Evolutionary conservation across 2,329 filamentous ascomycete species (phyloP).

Genomic region (Phaeophleospora eucalypticola): DNA sequence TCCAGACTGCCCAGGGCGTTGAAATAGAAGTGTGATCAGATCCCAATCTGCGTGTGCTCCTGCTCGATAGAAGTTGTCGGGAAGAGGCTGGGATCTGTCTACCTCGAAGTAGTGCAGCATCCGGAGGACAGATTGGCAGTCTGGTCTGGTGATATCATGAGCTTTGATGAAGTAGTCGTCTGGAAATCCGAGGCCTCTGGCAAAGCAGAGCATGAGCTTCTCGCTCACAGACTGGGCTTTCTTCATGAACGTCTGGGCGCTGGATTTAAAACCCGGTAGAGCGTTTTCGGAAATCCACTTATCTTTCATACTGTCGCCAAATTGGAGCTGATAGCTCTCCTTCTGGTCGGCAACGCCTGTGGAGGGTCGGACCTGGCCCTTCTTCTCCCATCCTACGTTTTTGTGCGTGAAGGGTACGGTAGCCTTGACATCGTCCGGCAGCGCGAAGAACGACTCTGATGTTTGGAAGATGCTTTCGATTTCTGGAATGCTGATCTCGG

Average conservation of each 20-base stretch:
- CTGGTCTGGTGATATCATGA: slow-evolving; percentile 49
- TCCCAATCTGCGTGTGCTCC: slow-evolving; percentile 64
- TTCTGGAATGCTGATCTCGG: slow-evolving; percentile 48
- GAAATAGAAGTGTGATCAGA: slow-evolving; percentile 60
- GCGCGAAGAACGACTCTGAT: slow-evolving; percentile 52
- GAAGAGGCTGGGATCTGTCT: slow-evolving; percentile 29
- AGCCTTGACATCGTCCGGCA: slow-evolving; percentile 50
- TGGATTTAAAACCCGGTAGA: slow-evolving; percentile 48
- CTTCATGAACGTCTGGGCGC: slow-evolving; percentile 52
- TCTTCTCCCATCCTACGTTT: slow-evolving; percentile 61
- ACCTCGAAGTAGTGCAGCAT: slow-evolving; percentile 53
- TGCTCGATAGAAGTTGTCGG: slow-evolving; percentile 53
- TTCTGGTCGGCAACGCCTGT: slow-evolving; percentile 58
- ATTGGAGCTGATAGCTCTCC: slow-evolving; percentile 61
- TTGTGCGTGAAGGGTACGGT: slow-evolving; percentile 52
- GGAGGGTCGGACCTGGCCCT: slow-evolving; percentile 55
- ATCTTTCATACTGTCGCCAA: slow-evolving; percentile 51
- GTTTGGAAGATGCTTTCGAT: slow-evolving; percentile 51
- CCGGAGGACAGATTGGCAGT: slow-evolving; percentile 54
- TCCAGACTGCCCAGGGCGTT: slow-evolving; percentile 56
- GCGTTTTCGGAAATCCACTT: slow-evolving; percentile 50
- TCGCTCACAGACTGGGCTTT: slow-evolving; percentile 52
- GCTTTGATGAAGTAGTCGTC: slow-evolving; percentile 55
- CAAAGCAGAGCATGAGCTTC: slow-evolving; percentile 56
- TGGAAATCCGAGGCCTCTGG: slow-evolving; percentile 53